Evolutionary conservation across 192 early-diverging fungal species (phyloP).

Genomic region (Entomortierella beljakovae): DNA sequence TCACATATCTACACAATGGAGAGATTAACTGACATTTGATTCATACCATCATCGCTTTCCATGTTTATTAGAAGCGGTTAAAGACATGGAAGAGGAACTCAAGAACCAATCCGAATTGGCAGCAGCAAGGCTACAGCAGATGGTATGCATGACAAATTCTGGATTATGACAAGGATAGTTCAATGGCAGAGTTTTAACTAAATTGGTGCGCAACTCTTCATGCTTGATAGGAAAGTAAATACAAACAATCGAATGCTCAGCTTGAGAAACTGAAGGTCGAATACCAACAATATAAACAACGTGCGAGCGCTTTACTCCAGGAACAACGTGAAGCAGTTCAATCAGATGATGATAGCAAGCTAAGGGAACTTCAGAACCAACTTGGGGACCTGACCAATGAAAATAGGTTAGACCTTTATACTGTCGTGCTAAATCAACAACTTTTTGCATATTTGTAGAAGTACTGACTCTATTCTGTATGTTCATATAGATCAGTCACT

Average conservation of each 20-base stretch:
- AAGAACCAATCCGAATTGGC: slow-evolving; percentile 47
- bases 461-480: not conserved
- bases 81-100: slow-evolving; percentile 53
- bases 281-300: slow-evolving; percentile 68
- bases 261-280: slow-evolving; percentile 57
- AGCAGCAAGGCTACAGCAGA: slow-evolving; percentile 47
- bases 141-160: slow-evolving; percentile 35
- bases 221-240: slow-evolving; percentile 54
- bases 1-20: not conserved
- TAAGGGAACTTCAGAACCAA: slow-evolving; percentile 34
- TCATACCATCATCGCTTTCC: not conserved
- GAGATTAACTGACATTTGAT: no score
- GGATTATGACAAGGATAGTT: not conserved
- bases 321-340: slow-evolving; percentile 48
- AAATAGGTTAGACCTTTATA: slow-evolving; percentile 26
- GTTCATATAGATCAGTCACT: slow-evolving; percentile 15
- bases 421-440: no score
- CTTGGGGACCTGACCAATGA: slow-evolving; percentile 34
- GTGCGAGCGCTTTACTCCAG: slow-evolving; percentile 62
- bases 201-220: not conserved
- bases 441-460: no score
- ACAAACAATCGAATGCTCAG: slow-evolving; percentile 58
- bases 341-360: slow-evolving; percentile 29
- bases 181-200: not conserved
- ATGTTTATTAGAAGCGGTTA: slow-evolving; percentile 36